These are phyloP conservation scores for Trichaptum fuscoviolaceum DNA, from an alignment of 768 basidiomycete species.

Conservation along the genomic window DNA sequence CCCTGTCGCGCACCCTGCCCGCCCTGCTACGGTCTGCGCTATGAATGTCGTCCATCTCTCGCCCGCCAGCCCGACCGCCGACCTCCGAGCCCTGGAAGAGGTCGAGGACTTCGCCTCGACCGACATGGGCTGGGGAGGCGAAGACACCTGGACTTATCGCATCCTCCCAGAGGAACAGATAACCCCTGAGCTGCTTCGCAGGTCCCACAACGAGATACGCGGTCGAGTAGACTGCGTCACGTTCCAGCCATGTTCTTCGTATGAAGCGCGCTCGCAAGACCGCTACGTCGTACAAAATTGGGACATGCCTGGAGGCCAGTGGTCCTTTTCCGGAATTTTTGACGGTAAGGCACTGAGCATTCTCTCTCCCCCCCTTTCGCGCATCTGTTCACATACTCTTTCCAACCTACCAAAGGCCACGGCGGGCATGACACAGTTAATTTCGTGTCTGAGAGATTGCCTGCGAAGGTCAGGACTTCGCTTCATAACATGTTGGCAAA, in stretches of 20 bases:
- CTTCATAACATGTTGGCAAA: slow-evolving; percentile 21
- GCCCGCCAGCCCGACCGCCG: slow-evolving; percentile 41
- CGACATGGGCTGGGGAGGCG: slow-evolving; percentile 48
- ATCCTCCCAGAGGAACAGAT: slow-evolving; percentile 37
- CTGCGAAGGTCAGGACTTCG: slow-evolving; percentile 33
- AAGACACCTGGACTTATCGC: slow-evolving; percentile 50
- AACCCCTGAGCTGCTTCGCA: slow-evolving; percentile 32
- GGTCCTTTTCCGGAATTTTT: slow-evolving; percentile 42
- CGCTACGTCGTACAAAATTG: slow-evolving; percentile 36
- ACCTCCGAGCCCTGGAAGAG: slow-evolving; percentile 45
- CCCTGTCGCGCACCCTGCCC: not conserved
- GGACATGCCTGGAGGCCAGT: slow-evolving; percentile 34
- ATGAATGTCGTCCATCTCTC: slow-evolving; percentile 34
- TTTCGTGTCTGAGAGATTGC: slow-evolving; percentile 35
- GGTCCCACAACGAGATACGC: slow-evolving; percentile 31
- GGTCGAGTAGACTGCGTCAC: slow-evolving; percentile 33
- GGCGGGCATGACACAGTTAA: slow-evolving; percentile 44
- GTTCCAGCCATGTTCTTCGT: slow-evolving; percentile 38
- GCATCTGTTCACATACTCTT: slow-evolving; percentile 12
- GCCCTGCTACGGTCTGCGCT: not conserved
- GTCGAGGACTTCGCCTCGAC: slow-evolving; percentile 48
- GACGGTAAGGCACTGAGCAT: slow-evolving; percentile 29
- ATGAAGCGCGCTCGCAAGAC: slow-evolving; percentile 36
- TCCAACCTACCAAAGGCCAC: slow-evolving; percentile 31
- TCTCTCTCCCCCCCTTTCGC: slow-evolving; percentile 14